Base-by-base conservation (phyloP, 1,284 basidiomycete genomes). In the Phenoliferia sp. region DNA sequence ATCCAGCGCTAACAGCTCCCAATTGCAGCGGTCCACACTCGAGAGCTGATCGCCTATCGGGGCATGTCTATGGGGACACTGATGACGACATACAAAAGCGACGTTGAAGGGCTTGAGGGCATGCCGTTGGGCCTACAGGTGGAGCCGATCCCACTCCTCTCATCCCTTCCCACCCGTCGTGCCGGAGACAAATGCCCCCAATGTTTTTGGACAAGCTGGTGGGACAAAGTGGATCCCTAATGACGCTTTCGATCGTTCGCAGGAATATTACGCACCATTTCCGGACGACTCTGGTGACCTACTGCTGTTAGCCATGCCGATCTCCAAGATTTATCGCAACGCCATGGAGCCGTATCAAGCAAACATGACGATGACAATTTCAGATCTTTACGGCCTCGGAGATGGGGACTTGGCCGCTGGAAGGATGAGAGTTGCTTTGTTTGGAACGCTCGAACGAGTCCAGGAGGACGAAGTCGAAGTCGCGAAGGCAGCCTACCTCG, bases 281-380 rank as follows among this genome's bases (percentile, higher is more conserved):
- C 72, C 72, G 5, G 68, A 68, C 28, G 71, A 66, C 44, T 61
- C 69, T 17, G 72, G 72, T 16, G 72, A 73, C 58, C 33, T 73
- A 29, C 64, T 72, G 34, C 36, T 73, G 22, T 63, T 73, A 57
- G 72, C 66, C 12, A 73, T 73, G 72, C 72, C 69, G 22, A 68
- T 73, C 58, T 66, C 72, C 2, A 66, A 60, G n/a, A 68, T 73
- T 61, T 73, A 69, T 61, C 66, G 72, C 63, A 73, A 73, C 34
- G 72, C 72, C 16, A 62, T 73, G 7, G 69, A 69, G 7, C 72
- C 72, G 15, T 62, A 73, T 33, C 19, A 36, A 3, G 64, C 70
- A 19, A 73, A 73, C 59, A 55, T 73, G 52, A 73, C 72, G 10
- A 50, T 73, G 31, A 69, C 72, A 22, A 62, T 73, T 55, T 62